Base-by-base conservation (phyloP, 1,284 basidiomycete genomes). In the Anthracocystis walkeri region DNA sequence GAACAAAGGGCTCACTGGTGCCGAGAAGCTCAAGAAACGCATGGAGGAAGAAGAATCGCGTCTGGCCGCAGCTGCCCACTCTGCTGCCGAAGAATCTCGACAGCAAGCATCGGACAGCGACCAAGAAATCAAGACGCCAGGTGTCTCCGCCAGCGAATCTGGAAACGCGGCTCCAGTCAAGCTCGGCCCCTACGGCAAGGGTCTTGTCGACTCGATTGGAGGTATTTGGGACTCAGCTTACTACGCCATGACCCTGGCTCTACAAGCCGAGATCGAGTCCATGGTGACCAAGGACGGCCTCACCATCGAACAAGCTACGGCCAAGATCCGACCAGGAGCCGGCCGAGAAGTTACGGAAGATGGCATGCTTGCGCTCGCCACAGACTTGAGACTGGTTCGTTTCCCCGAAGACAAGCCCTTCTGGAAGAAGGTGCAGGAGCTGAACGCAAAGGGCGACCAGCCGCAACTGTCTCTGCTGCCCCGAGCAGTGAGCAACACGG, bases 151-250 rank as follows among this genome's bases (percentile, higher is more conserved):
- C 10, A 42, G 40, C 38, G 53, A 73, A n/a, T 35, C 57, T 18
- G 46, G 31, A 20, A 12, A 46, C 6, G 31, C 49, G 18, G 14
- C 27, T 6, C 56, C 51, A 2, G 40, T 35, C 51, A 58, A 57
- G 42, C 11, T 42, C 1, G 82, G 82, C 0, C 83, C 85, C 0
- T 81, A 84, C 51, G 86, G 86, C 1, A 76, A 83, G 3, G 86
- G 86, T 4, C 76, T 87, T 21, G 75, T 87, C 18, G 86, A 87
- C 65, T 80, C 82, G 5, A 80, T 87, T 14, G 86, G 86, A n/a
- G 86, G 86, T 0, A 78, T 87, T 31, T 77, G 82, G 50, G 86
- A 87, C 52, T 82, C 85, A 2, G 84, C 85, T 1, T 65, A 81
- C 42, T 80, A 84, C 42, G 86, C 86, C 11, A 74, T 76, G 60